Evolutionary conservation across 331 rosid genomes (phyloP), one percentile per base, ranked within the genome.

Genomic region (Stylosanthes scabra): DNA sequence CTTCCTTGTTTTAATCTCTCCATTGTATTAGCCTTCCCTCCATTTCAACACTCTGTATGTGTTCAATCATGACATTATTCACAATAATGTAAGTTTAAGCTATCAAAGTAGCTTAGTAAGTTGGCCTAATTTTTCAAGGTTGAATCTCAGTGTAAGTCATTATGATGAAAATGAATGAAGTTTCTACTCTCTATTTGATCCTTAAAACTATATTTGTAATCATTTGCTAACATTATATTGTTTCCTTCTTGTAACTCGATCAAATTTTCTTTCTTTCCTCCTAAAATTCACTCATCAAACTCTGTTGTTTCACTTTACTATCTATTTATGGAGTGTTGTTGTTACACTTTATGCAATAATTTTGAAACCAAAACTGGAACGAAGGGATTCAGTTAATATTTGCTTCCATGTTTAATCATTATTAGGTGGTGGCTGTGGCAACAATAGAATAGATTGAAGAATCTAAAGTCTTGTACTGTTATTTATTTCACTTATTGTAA

Each of bases 21-120:
- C 98, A 83, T 92, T 92, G 55, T 90, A 92, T 80, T 90, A 92
- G 1, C 95, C 98, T 72, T 90, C 96, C 63, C 83, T 50, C 98
- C 98, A 92, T 76, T 90, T 91, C 78, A 92, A 83, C 11, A 78
- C 88, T 68, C 98, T 92, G 68, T 49, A 31, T 31, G 37, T 31
- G 37, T 31, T 31, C 37, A 31, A 31, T 74, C 59, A 64, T 69
- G 82, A 79, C 52, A 69, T 45, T 15, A 42, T 31, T 11, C 72
- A 63, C 63, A 31, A 49, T 47, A 65, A 57, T 34, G 20, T 28
- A 58, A 25, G 68, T 31, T 31, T 31, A 31, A 31, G 37, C n/a
- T 31, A 31, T 31, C 37, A 31, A 31, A 31, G 58, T 51, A 71
- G 42, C 49, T 57, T 29, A 28, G 12, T 10, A 58, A 34, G 57